Conservation (phyloP, 148 eudicot species). For the Chenopodium suecicum region DNA sequence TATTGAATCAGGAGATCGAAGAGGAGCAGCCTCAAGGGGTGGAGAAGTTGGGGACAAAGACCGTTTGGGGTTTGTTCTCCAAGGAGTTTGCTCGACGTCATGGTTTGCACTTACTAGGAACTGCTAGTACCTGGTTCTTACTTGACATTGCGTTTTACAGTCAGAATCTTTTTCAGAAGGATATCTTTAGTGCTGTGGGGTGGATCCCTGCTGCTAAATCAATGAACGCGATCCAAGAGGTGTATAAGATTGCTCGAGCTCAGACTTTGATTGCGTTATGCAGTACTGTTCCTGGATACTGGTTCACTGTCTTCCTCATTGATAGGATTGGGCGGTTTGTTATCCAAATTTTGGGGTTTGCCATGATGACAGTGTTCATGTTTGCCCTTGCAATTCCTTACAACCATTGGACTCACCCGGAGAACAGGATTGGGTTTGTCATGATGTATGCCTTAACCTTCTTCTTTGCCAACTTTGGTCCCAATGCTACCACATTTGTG, state of each 20-base stretch:
- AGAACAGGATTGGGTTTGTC: slow-evolving; percentile 54
- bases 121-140: slow-evolving; percentile 62
- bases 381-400: slow-evolving; percentile 49
- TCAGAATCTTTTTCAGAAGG: slow-evolving; percentile 67
- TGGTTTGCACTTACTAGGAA: slow-evolving; percentile 56
- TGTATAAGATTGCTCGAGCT: slow-evolving; percentile 51
- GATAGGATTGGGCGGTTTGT: slow-evolving; percentile 56
- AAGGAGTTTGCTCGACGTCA: slow-evolving; percentile 49
- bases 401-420: slow-evolving; percentile 51
- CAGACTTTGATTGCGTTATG: slow-evolving; percentile 60
- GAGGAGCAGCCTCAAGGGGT: slow-evolving; percentile 35
- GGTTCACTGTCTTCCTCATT: slow-evolving; percentile 59
- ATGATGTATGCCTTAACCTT: slow-evolving; percentile 55
- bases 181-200: slow-evolving; percentile 57
- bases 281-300: slow-evolving; percentile 70
- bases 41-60: slow-evolving; percentile 2
- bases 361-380: slow-evolving; percentile 64
- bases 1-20: slow-evolving; percentile 38
- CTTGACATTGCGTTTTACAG: slow-evolving; percentile 69
- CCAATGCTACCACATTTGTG: slow-evolving; percentile 64
- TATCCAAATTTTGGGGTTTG: slow-evolving; percentile 55
- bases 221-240: slow-evolving; percentile 56
- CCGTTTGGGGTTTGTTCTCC: slow-evolving; percentile 50
- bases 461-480: slow-evolving; percentile 70
- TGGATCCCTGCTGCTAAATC: slow-evolving; percentile 55